Evolutionary conservation across 768 basidiomycete genomes (phyloP), one percentile per base, ranked within the genome.

Genomic region (Mycena sanguinolenta): DNA sequence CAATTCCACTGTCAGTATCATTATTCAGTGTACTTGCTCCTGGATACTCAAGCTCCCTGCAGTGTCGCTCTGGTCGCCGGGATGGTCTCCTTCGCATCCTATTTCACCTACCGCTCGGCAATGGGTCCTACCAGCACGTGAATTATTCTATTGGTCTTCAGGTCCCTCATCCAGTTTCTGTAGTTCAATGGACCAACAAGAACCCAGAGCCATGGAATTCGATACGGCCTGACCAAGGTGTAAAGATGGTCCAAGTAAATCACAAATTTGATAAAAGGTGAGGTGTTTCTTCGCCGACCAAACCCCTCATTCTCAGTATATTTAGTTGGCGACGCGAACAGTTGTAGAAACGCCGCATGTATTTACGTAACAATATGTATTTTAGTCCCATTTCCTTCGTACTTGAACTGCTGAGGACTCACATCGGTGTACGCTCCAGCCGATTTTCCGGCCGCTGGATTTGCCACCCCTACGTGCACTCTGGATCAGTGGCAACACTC

Each of bases 201-300:
- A 96, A 97, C 85, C 93, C 94, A 30, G 91, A 91, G 30, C 95
- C 95, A n/a, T 96, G 95, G 95, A 95, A 95, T 82, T 86, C 89
- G 61, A 87, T 96, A 77, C 86, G 92, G 79, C 90, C 86, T 46
- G 86, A 91, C 76, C 89, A 96, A 81, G 88, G 88, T 72, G 93
- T 87, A 61, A 95, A 95, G 82, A 58, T 95, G 73, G 76, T 91
- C 76, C 78, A 86, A 58, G 88, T 93, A 42, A 89, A 91, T 82
- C 90, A 92, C 78, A 91, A 88, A 73, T 94, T 95, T 74, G 85
- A 91, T 19, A 92, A 90, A 83, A 90, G 85, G 94, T 92, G 16
- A 0, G 21, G 34, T n/a, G n/a, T n/a, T 34, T 58, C 23, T 8
- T 12, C 25, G 14, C 10, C 32, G 4, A 10, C 4, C 4, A 34